Conservation (phyloP, 176 grass and related monocot species). For the Stipa capillata region DNA sequence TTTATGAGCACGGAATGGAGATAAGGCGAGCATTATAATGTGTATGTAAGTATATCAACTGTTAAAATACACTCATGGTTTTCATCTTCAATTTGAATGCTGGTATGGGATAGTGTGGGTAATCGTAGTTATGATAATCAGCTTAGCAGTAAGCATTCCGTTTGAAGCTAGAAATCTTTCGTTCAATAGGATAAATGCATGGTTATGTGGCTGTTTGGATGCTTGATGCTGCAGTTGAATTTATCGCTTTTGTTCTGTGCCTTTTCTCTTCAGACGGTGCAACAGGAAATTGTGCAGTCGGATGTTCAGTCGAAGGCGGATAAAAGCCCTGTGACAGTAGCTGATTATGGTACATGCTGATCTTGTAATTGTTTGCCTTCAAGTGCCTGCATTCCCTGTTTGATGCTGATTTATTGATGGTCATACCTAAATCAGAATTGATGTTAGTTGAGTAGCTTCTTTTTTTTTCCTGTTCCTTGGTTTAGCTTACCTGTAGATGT, state of each 20-base stretch:
- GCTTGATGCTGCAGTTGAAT: background rate
- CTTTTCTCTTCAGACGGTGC: constrained; percentile 48
- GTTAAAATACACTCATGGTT: background rate
- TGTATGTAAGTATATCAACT: background rate
- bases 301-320: constrained; percentile 83
- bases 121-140: background rate
- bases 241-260: constrained; percentile 3
- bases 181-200: background rate
- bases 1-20: background rate
- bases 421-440: background rate
- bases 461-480: background rate
- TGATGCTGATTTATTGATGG: background rate
- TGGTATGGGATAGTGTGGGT: background rate
- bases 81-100: background rate
- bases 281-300: constrained; percentile 69
- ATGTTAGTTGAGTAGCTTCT: background rate
- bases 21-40: background rate
- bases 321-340: constrained; percentile 86
- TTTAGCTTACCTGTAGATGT: background rate
- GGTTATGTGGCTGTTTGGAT: background rate
- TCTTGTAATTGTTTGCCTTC: background rate
- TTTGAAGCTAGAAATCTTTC: background rate
- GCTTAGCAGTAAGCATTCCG: background rate
- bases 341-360: constrained; percentile 70
- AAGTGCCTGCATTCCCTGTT: background rate